Evolutionary conservation across 257 asterid genomes (phyloP), one percentile per base, ranked within the genome.

Genomic region (Solanum sejunctum): DNA sequence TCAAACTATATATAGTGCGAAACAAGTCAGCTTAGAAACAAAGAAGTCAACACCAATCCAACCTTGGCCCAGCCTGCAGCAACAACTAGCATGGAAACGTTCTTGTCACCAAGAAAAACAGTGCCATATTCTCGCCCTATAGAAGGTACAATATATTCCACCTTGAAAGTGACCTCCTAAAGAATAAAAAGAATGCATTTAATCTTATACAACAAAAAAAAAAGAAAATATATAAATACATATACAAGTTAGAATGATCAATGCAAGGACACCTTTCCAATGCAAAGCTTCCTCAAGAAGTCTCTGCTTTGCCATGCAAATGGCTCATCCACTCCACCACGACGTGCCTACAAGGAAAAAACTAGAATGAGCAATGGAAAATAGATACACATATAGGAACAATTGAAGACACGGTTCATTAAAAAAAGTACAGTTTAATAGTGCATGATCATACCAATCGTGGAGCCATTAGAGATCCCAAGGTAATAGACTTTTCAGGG

Each of bases 61-160:
- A 95, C 99, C 99, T 92, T 95, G 17, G 99, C 98, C 99, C 99
- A 97, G 90, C 99, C 99, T 41, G 92, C 97, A 88, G 96, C 88
- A 28, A 91, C 98, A 85, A 97, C 98, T 58, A 94, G 92, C 88
- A 90, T 61, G 32, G 97, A 92, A 23, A 94, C 93, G 90, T 97
- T 95, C 88, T 93, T 90, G 36, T 93, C 95, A n/a, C 93, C 98
- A 70, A 97, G 90, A 86, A 93, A 91, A 66, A 97, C 98, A 69
- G 99, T 88, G 55, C 98, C 98, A 87, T 95, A 97, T 86, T 95
- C 99, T 83, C 99, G 83, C 83, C 93, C 94, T 82, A 95, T 95
- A 86, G 96, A 86, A 75, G 98, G 93, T 58, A 95, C 98, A 43
- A 98, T 90, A 85, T 95, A 97, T 80, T 97, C 99, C 88, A 95